Evolutionary conservation across 306 rosid genomes (phyloP), one percentile per base, ranked within the genome.

Genomic region (Sphenostylis stenocarpa): DNA sequence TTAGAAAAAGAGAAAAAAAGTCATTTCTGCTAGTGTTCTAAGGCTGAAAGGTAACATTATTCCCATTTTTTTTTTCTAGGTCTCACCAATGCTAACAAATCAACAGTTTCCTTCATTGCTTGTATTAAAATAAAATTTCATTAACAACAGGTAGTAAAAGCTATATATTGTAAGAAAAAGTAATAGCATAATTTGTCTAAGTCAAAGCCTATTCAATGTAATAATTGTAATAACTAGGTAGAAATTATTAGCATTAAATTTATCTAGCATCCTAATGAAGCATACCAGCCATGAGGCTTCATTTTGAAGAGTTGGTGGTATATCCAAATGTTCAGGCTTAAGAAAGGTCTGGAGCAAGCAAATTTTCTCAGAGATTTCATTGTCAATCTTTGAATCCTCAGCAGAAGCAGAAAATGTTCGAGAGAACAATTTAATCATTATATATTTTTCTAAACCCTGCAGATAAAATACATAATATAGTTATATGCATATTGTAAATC

Each of bases 381-480:
- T 66, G 80, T 90, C 92, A 31, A 74, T 81, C 84, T 77, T 85
- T 6, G 51, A 34, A 78, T 91, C 96, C 80, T 88, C 91, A 0
- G 79, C 72, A 51, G 76, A 76, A 75, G 86, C 81, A 63, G 85
- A 55, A 10, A 88, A 91, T 45, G 90, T 87, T 58, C 93, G 80
- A 3, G 91, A 57, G 85, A 87, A 91, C 86, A 88, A 77, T 65
- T 88, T 91, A 52, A 93, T 88, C 96, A 88, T 82, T 66, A 88
- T 74, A 79, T 91, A 91, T 76, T 91, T 88, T 77, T 91, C 93
- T 78, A 91, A 83, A 60, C 90, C 93, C 93, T 90, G 87, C 74
- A 39, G 39, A 64, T 26, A 47, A 43, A 47, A 47, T 16, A 58
- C 19, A 38, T 17, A 34, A 31, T 11, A 26, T 21, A 52, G 14